A percentile compares a stretch with the other conserved stretches of the same genome.
These are phyloP conservation scores for Penicillium longicatenatum DNA, from an alignment of 495 filamentous ascomycete genomes.

Conservation along the genomic window DNA sequence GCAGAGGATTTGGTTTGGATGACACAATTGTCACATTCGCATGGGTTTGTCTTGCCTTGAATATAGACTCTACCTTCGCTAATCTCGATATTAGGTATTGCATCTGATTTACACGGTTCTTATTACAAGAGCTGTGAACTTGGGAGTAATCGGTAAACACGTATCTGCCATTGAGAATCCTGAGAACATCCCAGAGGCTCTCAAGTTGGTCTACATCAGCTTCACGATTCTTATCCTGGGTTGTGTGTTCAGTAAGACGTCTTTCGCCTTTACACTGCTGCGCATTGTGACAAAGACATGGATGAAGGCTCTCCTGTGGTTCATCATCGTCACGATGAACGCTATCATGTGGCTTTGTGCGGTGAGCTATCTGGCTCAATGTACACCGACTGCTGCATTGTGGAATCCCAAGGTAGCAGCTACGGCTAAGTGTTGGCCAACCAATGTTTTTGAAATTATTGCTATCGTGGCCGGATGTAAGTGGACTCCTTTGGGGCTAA, in stretches of 20 bases:
- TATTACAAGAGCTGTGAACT: constrained; percentile 13
- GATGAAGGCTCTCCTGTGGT: constrained; percentile 27
- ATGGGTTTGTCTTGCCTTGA: constrained; percentile 9
- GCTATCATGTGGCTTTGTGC: constrained; percentile 26
- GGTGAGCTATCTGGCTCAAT: constrained; percentile 27
- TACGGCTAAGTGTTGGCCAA: constrained; percentile 27
- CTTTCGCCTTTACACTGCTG: constrained; percentile 30
- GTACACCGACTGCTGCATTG: constrained; percentile 19
- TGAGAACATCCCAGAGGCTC: constrained; percentile 10
- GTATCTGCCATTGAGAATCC: constrained; percentile 9
- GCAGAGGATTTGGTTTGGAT: constrained; percentile 16
- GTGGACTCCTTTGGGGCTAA: background rate
- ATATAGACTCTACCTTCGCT: background rate
- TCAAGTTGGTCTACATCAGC: constrained; percentile 24
- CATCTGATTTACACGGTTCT: constrained; percentile 15
- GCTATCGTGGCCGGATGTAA: constrained; percentile 27
- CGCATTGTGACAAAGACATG: constrained; percentile 24
- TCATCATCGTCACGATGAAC: constrained; percentile 31
- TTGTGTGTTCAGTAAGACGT: constrained; percentile 30
- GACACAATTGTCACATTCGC: constrained; percentile 11
- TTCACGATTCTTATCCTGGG: constrained; percentile 23
- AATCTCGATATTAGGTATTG: constrained; percentile 2
- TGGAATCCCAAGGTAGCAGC: constrained; percentile 23
- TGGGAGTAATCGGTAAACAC: constrained; percentile 20
- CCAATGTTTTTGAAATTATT: constrained; percentile 21